Conservation (phyloP, 2,329 filamentous ascomycete genomes). For the Cladosporium cucumerinum region DNA sequence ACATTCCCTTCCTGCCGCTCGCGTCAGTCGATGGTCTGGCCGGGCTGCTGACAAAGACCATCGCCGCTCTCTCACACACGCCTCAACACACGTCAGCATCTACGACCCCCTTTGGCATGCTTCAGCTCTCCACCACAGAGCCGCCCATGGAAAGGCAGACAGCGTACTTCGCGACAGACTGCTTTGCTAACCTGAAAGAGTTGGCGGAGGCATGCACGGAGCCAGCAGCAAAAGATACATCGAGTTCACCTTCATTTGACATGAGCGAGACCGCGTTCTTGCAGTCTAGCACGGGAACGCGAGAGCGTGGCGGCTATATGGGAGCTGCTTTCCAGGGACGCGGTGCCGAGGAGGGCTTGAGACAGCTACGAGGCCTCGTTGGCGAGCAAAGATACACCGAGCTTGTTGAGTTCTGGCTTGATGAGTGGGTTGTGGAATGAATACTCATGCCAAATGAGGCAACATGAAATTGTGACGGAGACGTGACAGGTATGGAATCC, state of each 20-base stretch:
- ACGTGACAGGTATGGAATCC: neutral
- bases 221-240: neutral
- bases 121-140: slow-evolving; percentile 26
- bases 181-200: slow-evolving; percentile 25
- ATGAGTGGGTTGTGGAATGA: slow-evolving; percentile 32
- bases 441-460: neutral
- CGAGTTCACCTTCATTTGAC: slow-evolving; percentile 17
- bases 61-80: slow-evolving; percentile 8
- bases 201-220: slow-evolving; percentile 22
- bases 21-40: slow-evolving; percentile 23
- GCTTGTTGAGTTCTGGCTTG: slow-evolving; percentile 40
- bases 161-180: slow-evolving; percentile 26
- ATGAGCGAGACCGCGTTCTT: neutral
- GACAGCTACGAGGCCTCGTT: slow-evolving; percentile 33
- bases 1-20: slow-evolving; percentile 30
- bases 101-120: slow-evolving; percentile 23
- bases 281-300: slow-evolving; percentile 23
- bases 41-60: slow-evolving; percentile 19
- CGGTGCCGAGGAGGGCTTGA: slow-evolving; percentile 22
- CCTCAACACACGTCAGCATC: neutral
- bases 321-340: slow-evolving; percentile 22
- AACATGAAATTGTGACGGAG: neutral
- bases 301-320: slow-evolving; percentile 21
- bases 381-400: slow-evolving; percentile 31
- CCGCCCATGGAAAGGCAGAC: slow-evolving; percentile 27